Percentiles rank a stretch among this genome's conserved stretches.
Evolutionary conservation across 1,139 yeast species (phyloP).

Genomic region (Kazachstania sp.): DNA sequence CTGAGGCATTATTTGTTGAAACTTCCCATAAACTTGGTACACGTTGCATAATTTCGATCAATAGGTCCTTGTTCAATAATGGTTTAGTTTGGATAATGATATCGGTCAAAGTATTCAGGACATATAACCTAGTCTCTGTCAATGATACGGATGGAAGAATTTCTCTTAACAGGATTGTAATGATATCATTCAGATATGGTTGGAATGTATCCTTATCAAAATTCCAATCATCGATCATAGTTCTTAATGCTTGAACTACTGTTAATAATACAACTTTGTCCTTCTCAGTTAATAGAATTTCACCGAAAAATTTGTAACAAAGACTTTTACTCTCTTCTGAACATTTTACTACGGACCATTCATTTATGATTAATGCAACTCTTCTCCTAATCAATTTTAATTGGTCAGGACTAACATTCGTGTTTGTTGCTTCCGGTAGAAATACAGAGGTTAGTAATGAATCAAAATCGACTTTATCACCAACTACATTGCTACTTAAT

Average conservation of each 20-base stretch:
- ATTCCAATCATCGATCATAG: conserved; percentile 78
- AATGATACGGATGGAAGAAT: conserved; percentile 42
- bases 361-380: conserved; percentile 63
- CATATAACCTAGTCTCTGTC: conserved; percentile 67
- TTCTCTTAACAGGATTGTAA: conserved; percentile 39
- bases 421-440: conserved; percentile 50
- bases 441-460: conserved; percentile 48
- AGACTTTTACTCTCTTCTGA: conserved; percentile 48
- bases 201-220: conserved; percentile 59
- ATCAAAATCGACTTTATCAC: conserved; percentile 58
- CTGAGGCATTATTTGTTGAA: conserved; percentile 43
- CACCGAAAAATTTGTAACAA: conserved; percentile 49
- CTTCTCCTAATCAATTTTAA: conserved; percentile 65
- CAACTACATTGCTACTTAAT: conserved; percentile 58
- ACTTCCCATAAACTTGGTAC: conserved; percentile 73
- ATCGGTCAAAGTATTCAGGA: conserved; percentile 58
- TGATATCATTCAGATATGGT: conserved; percentile 52
- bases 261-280: conserved; percentile 73
- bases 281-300: conserved; percentile 35
- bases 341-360: conserved; percentile 70
- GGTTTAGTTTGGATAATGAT: conserved; percentile 61
- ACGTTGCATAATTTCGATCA: conserved; percentile 47
- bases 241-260: conserved; percentile 61
- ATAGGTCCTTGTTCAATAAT: conserved; percentile 42
- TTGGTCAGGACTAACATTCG: conserved; percentile 17